Conservation (phyloP, 306 rosid genomes). For the Coriaria nepalensis region DNA sequence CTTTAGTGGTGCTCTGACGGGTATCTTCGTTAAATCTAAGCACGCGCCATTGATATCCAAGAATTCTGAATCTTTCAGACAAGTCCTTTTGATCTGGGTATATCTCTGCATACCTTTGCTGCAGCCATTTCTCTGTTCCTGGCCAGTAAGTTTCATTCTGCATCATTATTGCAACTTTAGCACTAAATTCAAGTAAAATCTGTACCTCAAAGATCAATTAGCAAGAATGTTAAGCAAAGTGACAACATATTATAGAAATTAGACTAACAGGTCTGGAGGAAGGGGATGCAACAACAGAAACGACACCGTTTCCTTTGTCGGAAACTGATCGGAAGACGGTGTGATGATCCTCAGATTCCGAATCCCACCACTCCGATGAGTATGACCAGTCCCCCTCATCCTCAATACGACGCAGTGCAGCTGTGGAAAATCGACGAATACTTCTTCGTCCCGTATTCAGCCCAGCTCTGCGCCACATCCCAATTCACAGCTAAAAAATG, state of each 20-base stretch:
- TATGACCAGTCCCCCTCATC: slow-evolving; percentile 92
- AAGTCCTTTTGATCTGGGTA: slow-evolving; percentile 18
- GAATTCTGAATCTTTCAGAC: slow-evolving; percentile 37
- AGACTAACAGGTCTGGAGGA: slow-evolving; percentile 53
- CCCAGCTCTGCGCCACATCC: slow-evolving; percentile 37
- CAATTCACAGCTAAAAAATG: neutral
- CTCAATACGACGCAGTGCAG: slow-evolving; percentile 30
- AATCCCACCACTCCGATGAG: slow-evolving; percentile 88
- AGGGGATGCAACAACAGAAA: slow-evolving; percentile 61
- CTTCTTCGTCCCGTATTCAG: slow-evolving; percentile 1
- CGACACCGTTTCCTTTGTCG: slow-evolving; percentile 69
- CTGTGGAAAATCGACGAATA: slow-evolving; percentile 53
- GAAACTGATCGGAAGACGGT: slow-evolving; percentile 59
- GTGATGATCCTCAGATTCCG: slow-evolving; percentile 25
- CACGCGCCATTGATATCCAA: slow-evolving; percentile 85
- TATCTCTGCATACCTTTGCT: slow-evolving; percentile 41
- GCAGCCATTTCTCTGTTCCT: slow-evolving; percentile 53
- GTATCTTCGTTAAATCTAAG: slow-evolving; percentile 74
- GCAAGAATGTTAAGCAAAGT: neutral
- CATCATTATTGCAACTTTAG: slow-evolving; percentile 6
- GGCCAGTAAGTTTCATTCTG: slow-evolving; percentile 53
- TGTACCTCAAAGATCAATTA: neutral
- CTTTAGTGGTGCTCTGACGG: slow-evolving; percentile 77
- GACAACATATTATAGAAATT: neutral
- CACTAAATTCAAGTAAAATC: neutral